Percentiles rank a stretch among this genome's conserved stretches.
Evolutionary conservation across 2,329 filamentous ascomycete species (phyloP).

Genomic region (Fusarium sp.): DNA sequence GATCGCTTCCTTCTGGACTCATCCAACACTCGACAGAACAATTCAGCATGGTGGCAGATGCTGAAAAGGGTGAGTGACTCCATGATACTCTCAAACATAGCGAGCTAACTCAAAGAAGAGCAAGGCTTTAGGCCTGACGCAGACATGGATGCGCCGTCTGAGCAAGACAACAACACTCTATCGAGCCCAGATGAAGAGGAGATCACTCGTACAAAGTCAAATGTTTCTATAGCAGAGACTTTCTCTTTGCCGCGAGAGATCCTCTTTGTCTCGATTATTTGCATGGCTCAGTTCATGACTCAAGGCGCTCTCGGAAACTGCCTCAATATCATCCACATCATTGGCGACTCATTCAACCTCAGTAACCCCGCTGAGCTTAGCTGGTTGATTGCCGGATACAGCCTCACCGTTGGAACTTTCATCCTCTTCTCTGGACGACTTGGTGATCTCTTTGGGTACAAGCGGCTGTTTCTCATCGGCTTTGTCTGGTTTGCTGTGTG

Average conservation of each 20-base stretch:
- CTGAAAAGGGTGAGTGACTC: constrained; percentile 7
- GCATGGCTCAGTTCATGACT: constrained; percentile 42
- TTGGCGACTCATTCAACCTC: constrained; percentile 35
- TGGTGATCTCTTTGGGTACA: constrained; percentile 67
- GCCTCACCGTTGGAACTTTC: constrained; percentile 64
- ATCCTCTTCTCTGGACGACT: constrained; percentile 65
- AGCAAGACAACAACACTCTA: constrained; percentile 17
- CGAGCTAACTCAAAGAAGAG: constrained; percentile 14
- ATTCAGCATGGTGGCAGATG: constrained; percentile 8
- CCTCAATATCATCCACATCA: constrained; percentile 37
- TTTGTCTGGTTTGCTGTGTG: constrained; percentile 64
- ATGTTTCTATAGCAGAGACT: constrained; percentile 35
- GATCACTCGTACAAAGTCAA: constrained; percentile 32
- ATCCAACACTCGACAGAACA: not conserved
- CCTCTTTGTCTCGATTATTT: constrained; percentile 34
- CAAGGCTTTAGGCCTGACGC: constrained; percentile 4
- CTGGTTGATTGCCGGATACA: constrained; percentile 68
- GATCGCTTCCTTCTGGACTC: not conserved
- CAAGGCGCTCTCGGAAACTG: constrained; percentile 40
- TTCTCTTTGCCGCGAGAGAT: constrained; percentile 33
- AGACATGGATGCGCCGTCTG: constrained; percentile 21
- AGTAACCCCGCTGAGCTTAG: constrained; percentile 36
- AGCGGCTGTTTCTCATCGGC: constrained; percentile 62
- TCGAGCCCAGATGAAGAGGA: constrained; percentile 31
- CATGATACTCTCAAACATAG: fast-evolving